phyloP scores from a whole-genome alignment of 2,329 filamentous ascomycete species.

The Trichoderma oligosporum region DNA sequence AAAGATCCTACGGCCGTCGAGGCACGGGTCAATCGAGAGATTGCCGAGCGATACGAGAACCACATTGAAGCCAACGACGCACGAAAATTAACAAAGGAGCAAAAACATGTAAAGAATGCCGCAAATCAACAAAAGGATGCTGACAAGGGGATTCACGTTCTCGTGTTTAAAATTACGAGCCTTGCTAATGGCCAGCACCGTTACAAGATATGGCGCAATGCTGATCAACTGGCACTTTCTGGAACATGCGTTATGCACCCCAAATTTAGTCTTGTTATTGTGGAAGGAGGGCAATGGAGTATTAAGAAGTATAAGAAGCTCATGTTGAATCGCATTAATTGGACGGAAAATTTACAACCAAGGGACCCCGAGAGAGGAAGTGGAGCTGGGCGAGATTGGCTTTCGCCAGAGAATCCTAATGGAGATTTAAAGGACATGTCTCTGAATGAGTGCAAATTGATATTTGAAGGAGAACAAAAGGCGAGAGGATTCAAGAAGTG shows the following conservation, averaged over 20 bases:
- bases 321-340: constrained; percentile 90
- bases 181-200: constrained; percentile 91
- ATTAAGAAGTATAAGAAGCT: constrained; percentile 86
- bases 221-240: constrained; percentile 80
- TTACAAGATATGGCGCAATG: constrained; percentile 89
- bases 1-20: constrained; percentile 98
- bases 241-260: constrained; percentile 92
- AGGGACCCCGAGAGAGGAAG: constrained; percentile 57
- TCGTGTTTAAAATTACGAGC: constrained; percentile 85
- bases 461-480: constrained; percentile 91
- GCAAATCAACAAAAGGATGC: constrained; percentile 84
- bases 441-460: constrained; percentile 72
- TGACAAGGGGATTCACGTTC: constrained; percentile 75
- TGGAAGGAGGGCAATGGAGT: constrained; percentile 83
- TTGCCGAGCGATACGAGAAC: constrained; percentile 75
- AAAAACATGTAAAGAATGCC: constrained; percentile 78
- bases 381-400: constrained; percentile 66
- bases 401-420: constrained; percentile 72
- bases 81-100: constrained; percentile 82
- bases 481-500: constrained; percentile 78
- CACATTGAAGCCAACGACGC: constrained; percentile 79
- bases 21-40: constrained; percentile 87
- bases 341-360: constrained; percentile 82
- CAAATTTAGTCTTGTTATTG: constrained; percentile 80
- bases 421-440: constrained; percentile 78